These are phyloP conservation scores for Perilla frutescens DNA, from an alignment of 257 asterid genomes.

Conservation along the genomic window DNA sequence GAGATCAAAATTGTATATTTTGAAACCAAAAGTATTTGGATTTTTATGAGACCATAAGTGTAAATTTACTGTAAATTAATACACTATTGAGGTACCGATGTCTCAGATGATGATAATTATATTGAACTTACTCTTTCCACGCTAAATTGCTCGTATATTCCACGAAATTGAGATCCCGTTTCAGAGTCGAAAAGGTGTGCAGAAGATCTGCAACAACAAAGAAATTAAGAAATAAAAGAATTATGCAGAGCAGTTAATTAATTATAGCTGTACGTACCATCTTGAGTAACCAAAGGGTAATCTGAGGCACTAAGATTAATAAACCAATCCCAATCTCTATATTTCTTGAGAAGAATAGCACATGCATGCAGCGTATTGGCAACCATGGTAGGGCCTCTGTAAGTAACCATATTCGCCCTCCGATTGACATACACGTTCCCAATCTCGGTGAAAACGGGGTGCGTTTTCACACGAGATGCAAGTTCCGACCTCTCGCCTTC, in stretches of 20 bases:
- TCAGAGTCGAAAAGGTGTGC: constrained; percentile 47
- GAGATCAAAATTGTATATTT: no score
- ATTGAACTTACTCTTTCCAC: constrained; percentile 66
- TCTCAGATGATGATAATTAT: neutral
- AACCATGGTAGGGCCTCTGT: constrained; percentile 74
- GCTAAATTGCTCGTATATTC: constrained; percentile 63
- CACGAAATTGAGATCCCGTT: constrained; percentile 53
- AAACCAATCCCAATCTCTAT: constrained; percentile 46
- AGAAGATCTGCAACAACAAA: constrained; percentile 59
- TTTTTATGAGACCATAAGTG: no score
- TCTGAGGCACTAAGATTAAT: constrained; percentile 19
- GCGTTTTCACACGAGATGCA: constrained; percentile 44
- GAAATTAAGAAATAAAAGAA: neutral
- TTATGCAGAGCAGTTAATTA: no score
- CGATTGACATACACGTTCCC: constrained; percentile 61
- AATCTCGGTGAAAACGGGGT: constrained; percentile 47
- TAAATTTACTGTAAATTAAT: no score
- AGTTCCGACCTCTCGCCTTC: constrained; percentile 60
- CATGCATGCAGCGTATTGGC: constrained; percentile 66
- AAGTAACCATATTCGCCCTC: constrained; percentile 69
- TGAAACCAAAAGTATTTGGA: no score
- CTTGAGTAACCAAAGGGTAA: constrained; percentile 17
- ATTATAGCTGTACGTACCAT: neutral
- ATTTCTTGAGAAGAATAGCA: constrained; percentile 57
- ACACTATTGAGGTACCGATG: no score